Percentiles rank a stretch among this genome's conserved stretches.
These are phyloP conservation scores for Ganoderma multipileum DNA, from an alignment of 1,284 basidiomycete genomes.

Conservation along the genomic window DNA sequence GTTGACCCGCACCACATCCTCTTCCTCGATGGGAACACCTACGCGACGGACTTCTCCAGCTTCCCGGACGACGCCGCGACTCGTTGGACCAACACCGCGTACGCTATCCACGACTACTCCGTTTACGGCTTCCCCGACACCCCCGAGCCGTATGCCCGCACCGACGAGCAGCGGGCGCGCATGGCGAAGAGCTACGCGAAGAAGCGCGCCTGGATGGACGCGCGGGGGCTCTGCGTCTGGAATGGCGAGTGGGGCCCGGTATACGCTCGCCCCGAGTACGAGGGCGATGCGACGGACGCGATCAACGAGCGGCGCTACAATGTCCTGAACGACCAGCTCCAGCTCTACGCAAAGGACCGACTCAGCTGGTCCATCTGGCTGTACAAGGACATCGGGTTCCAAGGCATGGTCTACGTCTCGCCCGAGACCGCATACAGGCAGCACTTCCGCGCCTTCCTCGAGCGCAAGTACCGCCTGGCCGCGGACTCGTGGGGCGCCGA, in stretches of 20 bases:
- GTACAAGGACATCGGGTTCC: conserved; percentile 88
- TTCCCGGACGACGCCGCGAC: conserved; percentile 63
- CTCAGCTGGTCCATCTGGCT: conserved; percentile 85
- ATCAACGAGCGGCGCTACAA: conserved; percentile 74
- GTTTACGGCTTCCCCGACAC: conserved; percentile 74
- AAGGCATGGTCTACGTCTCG: conserved; percentile 80
- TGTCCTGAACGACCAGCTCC: conserved; percentile 56
- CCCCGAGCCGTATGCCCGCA: conserved; percentile 62
- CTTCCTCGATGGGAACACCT: conserved; percentile 78
- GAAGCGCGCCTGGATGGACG: conserved; percentile 76
- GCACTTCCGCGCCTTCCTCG: conserved; percentile 66
- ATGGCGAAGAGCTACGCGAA: conserved; percentile 64
- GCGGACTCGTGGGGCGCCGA: conserved; percentile 73
- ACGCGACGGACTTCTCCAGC: conserved; percentile 74
- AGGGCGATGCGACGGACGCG: conserved; percentile 61
- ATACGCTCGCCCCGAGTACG: conserved; percentile 63
- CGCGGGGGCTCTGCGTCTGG: conserved; percentile 71
- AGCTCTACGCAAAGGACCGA: conserved; percentile 52
- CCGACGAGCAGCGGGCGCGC: conserved; percentile 57
- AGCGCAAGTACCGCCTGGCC: conserved; percentile 67
- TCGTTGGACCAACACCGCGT: conserved; percentile 71
- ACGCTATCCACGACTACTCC: conserved; percentile 80
- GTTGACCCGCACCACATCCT: conserved; percentile 73
- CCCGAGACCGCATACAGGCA: conserved; percentile 74
- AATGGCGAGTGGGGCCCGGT: conserved; percentile 82